A percentile compares a stretch with the other conserved stretches of the same genome.
Evolutionary conservation across 345 rosid species (phyloP).

Genomic region (Garcia nutans): DNA sequence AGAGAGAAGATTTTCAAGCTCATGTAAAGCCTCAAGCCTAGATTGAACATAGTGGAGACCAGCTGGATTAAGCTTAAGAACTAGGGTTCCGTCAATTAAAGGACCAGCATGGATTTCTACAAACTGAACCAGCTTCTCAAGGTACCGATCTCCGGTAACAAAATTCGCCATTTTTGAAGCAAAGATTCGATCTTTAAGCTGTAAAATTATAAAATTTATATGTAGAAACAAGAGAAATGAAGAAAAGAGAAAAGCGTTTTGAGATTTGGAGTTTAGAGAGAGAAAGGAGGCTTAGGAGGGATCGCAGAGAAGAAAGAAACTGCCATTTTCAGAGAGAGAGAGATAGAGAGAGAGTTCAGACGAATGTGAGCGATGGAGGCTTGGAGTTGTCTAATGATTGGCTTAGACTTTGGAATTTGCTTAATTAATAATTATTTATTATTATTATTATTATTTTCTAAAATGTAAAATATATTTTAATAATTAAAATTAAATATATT

Average conservation of each 20-base stretch:
- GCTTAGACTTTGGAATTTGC: background rate
- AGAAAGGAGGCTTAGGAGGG: constrained; percentile 39
- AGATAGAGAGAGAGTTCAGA: background rate
- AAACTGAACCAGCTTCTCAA: constrained; percentile 75
- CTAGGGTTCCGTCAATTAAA: constrained; percentile 61
- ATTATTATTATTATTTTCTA: too few relatives aligned
- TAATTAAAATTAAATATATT: too few relatives aligned
- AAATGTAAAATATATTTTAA: too few relatives aligned
- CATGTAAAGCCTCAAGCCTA: constrained; percentile 82
- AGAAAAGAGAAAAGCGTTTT: background rate
- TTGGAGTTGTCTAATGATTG: constrained; percentile 26
- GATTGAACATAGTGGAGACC: constrained; percentile 96
- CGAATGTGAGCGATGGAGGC: constrained; percentile 6
- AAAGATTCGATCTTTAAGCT: background rate
- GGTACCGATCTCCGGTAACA: constrained; percentile 94
- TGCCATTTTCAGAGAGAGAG: constrained; percentile 27
- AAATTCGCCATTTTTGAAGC: constrained; percentile 54
- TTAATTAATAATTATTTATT: too few relatives aligned
- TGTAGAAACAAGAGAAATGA: background rate
- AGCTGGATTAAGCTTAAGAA: constrained; percentile 85
- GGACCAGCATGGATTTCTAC: constrained; percentile 72
- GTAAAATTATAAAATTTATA: background rate
- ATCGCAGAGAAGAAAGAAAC: constrained; percentile 27
- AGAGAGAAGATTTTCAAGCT: constrained; percentile 76
- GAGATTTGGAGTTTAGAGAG: constrained; percentile 16